Conservation (phyloP, 2,329 filamentous ascomycete species). For the Elsinoe necatrix region DNA sequence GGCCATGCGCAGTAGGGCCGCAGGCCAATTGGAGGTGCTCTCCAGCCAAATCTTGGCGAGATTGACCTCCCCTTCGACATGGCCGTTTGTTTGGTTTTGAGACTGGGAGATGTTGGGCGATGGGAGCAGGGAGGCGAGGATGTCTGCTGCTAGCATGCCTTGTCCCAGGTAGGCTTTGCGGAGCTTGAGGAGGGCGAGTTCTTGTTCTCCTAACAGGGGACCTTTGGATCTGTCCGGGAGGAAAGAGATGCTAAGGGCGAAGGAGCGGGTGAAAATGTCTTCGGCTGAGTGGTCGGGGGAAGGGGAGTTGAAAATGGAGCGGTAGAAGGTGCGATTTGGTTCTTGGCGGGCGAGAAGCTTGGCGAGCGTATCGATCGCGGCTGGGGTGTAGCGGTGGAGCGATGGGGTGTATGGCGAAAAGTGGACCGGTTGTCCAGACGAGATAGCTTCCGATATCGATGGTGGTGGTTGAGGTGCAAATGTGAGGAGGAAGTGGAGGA, state of each 20-base stretch:
- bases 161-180: conserved; percentile 89
- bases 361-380: conserved; percentile 81
- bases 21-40: conserved; percentile 73
- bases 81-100: background rate
- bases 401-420: conserved; percentile 43
- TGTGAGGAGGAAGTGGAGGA: conserved; percentile 80
- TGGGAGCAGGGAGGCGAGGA: conserved; percentile 62
- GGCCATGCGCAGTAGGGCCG: conserved; percentile 67
- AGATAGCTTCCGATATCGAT: conserved; percentile 28
- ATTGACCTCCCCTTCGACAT: conserved; percentile 28
- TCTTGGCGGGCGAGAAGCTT: conserved; percentile 90
- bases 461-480: conserved; percentile 78
- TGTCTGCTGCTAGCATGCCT: conserved; percentile 75
- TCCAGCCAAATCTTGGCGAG: conserved; percentile 74
- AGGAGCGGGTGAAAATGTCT: conserved; percentile 77
- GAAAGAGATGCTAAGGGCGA: conserved; percentile 76
- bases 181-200: conserved; percentile 62
- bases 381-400: conserved; percentile 78
- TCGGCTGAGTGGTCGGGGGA: conserved; percentile 34
- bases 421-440: conserved; percentile 22
- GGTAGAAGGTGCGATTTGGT: conserved; percentile 80
- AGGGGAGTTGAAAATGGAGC: conserved; percentile 56
- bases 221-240: conserved; percentile 64
- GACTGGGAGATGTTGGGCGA: background rate
- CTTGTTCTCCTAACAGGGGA: conserved; percentile 29